phyloP scores from a whole-genome alignment of 148 eudicot species.

The Tetragonia tetragonoides region DNA sequence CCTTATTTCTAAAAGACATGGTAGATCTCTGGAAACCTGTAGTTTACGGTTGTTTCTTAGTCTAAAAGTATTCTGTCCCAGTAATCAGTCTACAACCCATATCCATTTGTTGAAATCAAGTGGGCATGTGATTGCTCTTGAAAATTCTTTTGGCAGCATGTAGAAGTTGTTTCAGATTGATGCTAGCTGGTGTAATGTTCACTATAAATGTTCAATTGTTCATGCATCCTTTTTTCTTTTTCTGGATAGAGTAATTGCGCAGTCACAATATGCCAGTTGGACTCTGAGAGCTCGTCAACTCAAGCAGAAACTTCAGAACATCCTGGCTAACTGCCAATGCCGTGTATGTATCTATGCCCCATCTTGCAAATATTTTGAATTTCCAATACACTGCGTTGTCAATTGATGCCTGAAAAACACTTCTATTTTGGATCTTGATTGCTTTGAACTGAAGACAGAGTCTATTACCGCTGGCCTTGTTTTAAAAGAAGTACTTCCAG shows the following conservation, averaged over 20 bases:
- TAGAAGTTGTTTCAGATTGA: not conserved
- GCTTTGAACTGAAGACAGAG: not conserved
- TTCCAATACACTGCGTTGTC: not conserved
- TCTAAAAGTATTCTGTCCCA: not conserved
- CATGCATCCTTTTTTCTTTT: not conserved
- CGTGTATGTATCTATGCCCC: slow-evolving; percentile 6
- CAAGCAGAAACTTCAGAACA: slow-evolving; percentile 28
- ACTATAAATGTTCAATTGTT: not conserved
- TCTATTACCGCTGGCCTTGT: too few species aligned
- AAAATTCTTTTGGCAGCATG: not conserved
- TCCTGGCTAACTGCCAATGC: slow-evolving; percentile 17
- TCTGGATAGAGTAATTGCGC: slow-evolving; percentile 33
- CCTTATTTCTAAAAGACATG: not conserved
- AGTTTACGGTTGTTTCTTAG: not conserved
- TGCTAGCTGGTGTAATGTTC: not conserved
- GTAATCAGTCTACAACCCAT: not conserved
- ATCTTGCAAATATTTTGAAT: not conserved
- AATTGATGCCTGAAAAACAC: not conserved
- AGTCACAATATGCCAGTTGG: slow-evolving; percentile 27
- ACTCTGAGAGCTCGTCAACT: slow-evolving; percentile 40
- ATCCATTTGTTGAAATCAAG: not conserved
- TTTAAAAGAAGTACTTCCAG: not conserved
- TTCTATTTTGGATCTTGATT: not conserved
- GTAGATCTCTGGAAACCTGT: not conserved
- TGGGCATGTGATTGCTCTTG: not conserved